Evolutionary conservation across 768 basidiomycete species (phyloP).

Genomic region (Kwoniella shandongensis): DNA sequence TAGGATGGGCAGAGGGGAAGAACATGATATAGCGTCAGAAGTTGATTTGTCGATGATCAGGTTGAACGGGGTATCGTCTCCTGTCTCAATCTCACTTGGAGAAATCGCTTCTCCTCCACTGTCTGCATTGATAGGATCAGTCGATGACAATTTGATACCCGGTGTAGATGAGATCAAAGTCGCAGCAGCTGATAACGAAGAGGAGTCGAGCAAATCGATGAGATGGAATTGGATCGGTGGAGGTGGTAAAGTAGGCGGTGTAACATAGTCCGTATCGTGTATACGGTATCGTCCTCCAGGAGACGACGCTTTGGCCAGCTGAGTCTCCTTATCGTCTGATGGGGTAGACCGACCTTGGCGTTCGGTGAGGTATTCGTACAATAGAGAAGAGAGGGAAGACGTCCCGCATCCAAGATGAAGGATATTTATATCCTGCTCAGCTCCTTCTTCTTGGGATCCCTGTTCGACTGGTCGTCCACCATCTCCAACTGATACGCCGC

Average conservation of each 20-base stretch:
- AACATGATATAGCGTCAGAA: slow-evolving; percentile 47
- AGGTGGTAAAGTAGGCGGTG: background rate
- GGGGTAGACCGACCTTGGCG: too few species aligned
- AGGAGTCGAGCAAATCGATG: background rate
- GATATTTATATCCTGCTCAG: slow-evolving; percentile 14
- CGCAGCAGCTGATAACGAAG: slow-evolving; percentile 1
- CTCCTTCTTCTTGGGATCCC: background rate
- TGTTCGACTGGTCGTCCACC: too few species aligned
- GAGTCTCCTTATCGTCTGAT: too few species aligned
- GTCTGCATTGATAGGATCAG: too few species aligned
- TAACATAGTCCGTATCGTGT: slow-evolving; percentile 42
- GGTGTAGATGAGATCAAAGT: too few species aligned
- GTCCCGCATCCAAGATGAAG: slow-evolving; percentile 47
- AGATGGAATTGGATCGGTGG: slow-evolving; percentile 18
- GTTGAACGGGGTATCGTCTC: slow-evolving; percentile 7
- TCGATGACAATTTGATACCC: too few species aligned
- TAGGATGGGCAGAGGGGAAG: background rate
- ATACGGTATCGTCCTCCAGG: background rate
- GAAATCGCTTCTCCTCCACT: too few species aligned
- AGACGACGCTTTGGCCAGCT: too few species aligned
- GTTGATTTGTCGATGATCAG: slow-evolving; percentile 43
- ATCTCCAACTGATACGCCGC: background rate
- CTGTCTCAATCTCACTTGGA: background rate
- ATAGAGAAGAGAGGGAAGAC: slow-evolving; percentile 12
- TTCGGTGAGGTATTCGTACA: too few species aligned